These are phyloP conservation scores for Whalleya microplaca DNA, from an alignment of 2,329 filamentous ascomycete genomes.

Conservation along the genomic window DNA sequence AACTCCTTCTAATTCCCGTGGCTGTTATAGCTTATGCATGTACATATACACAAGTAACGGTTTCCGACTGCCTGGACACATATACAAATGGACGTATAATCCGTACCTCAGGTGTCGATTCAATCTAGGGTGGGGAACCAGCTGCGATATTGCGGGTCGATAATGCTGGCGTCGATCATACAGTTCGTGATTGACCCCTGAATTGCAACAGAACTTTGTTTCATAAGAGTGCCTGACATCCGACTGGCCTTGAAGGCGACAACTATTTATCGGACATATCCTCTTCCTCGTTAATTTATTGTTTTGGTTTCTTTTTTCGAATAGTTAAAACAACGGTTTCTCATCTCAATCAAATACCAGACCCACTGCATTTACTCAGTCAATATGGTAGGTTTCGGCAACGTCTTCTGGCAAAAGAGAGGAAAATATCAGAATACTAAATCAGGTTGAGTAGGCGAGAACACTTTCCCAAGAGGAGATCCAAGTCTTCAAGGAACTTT, in stretches of 20 bases:
- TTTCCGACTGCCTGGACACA: too few relatives aligned
- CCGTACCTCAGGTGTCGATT: too few relatives aligned
- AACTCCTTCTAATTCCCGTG: too few relatives aligned
- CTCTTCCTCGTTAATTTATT: slow-evolving; percentile 1
- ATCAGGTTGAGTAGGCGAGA: slow-evolving; percentile 23
- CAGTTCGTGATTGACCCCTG: slow-evolving; percentile 5
- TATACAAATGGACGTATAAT: too few relatives aligned
- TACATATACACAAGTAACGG: too few relatives aligned
- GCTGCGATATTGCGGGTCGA: too few relatives aligned
- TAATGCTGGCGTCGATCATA: slow-evolving; percentile 21
- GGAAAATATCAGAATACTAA: neutral
- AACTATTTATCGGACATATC: neutral
- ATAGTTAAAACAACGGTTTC: neutral
- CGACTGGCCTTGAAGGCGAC: slow-evolving; percentile 7
- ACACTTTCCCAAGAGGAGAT: slow-evolving; percentile 33
- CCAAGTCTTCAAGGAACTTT: slow-evolving; percentile 36
- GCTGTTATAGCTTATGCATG: too few relatives aligned
- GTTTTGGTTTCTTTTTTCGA: too few relatives aligned
- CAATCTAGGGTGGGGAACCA: too few relatives aligned
- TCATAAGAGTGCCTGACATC: slow-evolving; percentile 14
- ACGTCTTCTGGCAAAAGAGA: too few relatives aligned
- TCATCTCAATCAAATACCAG: slow-evolving; percentile 1
- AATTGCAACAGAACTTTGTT: slow-evolving; percentile 23
- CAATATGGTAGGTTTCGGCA: slow-evolving; percentile 17
- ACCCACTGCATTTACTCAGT: neutral